Evolutionary conservation across 179 eudicot genomes (phyloP).

Genomic region (Beta corolliflora): DNA sequence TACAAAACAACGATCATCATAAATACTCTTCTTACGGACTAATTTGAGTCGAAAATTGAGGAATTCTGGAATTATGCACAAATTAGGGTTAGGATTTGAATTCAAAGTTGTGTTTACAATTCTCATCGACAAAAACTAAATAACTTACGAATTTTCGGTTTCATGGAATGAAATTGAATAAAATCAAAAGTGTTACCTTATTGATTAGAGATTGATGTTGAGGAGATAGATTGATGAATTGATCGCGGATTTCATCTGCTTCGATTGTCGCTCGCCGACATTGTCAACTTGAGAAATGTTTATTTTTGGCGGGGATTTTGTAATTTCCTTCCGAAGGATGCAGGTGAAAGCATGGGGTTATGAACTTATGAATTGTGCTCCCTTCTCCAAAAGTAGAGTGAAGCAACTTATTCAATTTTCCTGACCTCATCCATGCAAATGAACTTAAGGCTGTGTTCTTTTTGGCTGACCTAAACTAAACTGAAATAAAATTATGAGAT

Average conservation of each 20-base stretch:
- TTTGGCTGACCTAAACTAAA: too few relatives aligned
- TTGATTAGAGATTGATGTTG: not conserved
- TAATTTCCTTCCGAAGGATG: not conserved
- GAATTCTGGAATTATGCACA: not conserved
- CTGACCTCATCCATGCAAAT: too few relatives aligned
- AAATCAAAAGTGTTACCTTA: not conserved
- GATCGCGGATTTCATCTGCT: constrained; percentile 1
- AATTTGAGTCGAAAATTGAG: not conserved
- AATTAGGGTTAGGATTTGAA: constrained; percentile 21
- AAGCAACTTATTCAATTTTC: too few relatives aligned
- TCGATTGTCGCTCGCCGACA: not conserved
- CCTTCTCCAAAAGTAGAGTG: too few relatives aligned
- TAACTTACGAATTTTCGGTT: not conserved
- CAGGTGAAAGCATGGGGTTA: too few relatives aligned
- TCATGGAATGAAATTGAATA: not conserved
- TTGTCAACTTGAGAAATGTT: not conserved
- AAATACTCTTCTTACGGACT: not conserved
- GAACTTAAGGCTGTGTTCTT: too few relatives aligned
- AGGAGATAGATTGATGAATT: not conserved
- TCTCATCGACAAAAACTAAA: not conserved
- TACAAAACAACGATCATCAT: not conserved
- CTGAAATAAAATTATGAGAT: too few relatives aligned
- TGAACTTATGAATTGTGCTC: too few relatives aligned
- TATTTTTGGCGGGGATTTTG: not conserved
- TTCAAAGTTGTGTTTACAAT: too few relatives aligned